These are phyloP conservation scores for Pisolithus sp. DNA, from an alignment of 768 basidiomycete genomes.

Conservation along the genomic window DNA sequence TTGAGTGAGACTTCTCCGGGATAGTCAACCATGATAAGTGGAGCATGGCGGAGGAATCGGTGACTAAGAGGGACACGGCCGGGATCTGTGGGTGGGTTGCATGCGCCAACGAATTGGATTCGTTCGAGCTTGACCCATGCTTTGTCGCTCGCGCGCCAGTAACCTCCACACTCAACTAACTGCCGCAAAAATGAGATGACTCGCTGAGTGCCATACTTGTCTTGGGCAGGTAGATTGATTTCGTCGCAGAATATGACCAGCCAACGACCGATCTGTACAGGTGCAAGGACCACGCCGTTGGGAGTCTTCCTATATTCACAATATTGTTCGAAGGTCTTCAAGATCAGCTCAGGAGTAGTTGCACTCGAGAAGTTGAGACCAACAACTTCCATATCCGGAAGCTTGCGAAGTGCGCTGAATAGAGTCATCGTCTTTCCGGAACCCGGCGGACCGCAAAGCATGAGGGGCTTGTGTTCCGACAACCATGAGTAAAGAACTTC, in stretches of 20 bases:
- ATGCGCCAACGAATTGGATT: constrained; percentile 99
- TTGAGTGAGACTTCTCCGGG: constrained; percentile 95
- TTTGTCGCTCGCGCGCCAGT: constrained; percentile 91
- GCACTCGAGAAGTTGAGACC: constrained; percentile 99
- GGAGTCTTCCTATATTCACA: constrained; percentile 99
- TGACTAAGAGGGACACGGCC: constrained; percentile 98
- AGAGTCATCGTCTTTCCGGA: constrained; percentile 99
- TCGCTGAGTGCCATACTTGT: constrained; percentile 97
- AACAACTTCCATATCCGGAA: constrained; percentile 98
- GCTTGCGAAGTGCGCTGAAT: constrained; percentile 93
- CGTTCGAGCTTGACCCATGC: constrained; percentile 96
- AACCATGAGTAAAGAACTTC: constrained; percentile 99
- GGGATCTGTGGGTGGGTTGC: constrained; percentile 98
- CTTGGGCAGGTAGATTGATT: constrained; percentile 93
- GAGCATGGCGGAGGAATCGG: constrained; percentile 95
- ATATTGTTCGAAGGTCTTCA: constrained; percentile 99
- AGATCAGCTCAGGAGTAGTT: constrained; percentile 93
- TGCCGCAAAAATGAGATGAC: constrained; percentile 99
- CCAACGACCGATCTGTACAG: constrained; percentile 94
- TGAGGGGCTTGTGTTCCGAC: constrained; percentile 95
- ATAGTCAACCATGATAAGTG: constrained; percentile 98
- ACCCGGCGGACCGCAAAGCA: constrained; percentile 98
- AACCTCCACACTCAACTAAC: constrained; percentile 90
- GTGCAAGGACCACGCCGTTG: constrained; percentile 93
- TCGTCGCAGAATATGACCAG: constrained; percentile 99